Evolutionary conservation across 345 rosid species (phyloP).

Genomic region (Orychophragmus violaceus): DNA sequence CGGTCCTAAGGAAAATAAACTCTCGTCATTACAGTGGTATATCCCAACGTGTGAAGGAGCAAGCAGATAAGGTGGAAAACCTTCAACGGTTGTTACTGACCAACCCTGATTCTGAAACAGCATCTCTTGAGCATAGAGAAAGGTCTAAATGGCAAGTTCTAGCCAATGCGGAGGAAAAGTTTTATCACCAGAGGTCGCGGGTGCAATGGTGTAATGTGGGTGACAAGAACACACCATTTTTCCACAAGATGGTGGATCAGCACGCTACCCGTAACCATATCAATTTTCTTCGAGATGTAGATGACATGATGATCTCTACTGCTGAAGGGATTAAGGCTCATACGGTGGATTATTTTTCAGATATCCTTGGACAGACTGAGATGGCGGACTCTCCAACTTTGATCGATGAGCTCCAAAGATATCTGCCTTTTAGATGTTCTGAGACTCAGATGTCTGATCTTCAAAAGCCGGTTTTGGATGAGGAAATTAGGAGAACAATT

Average conservation of each 20-base stretch:
- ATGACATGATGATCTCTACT: not conserved
- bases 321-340: not conserved
- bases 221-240: not conserved
- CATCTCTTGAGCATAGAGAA: not conserved
- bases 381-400: not conserved
- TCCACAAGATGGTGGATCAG: not conserved
- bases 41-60: too few relatives aligned
- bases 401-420: not conserved
- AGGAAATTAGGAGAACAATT: not conserved
- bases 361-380: not conserved
- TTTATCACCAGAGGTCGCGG: not conserved
- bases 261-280: not conserved
- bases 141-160: not conserved
- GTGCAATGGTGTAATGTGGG: not conserved
- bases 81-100: not conserved
- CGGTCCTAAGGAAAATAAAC: too few relatives aligned
- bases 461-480: not conserved
- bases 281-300: not conserved
- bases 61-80: too few relatives aligned
- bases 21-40: too few relatives aligned
- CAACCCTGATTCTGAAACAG: not conserved
- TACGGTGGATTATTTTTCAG: not conserved
- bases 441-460: not conserved
- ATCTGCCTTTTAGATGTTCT: not conserved
- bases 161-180: not conserved